Conservation (phyloP, 2,329 filamentous ascomycete genomes). For the Cordyceps javanica region DNA sequence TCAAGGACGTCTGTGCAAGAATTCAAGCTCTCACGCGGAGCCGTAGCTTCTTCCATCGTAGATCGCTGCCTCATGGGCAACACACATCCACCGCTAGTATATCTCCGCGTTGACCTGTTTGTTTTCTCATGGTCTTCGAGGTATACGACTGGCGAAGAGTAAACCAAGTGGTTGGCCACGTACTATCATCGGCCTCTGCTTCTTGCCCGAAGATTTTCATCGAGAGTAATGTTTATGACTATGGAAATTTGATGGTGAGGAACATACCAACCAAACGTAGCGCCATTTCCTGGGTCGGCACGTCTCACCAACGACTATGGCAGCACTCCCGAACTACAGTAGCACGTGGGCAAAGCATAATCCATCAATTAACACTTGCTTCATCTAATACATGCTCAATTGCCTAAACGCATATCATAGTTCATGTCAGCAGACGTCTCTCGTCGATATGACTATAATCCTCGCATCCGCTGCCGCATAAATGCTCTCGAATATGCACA, state of each 20-base stretch:
- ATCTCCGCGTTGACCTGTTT: constrained; percentile 82
- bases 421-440: constrained; percentile 1
- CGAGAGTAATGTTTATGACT: constrained; percentile 56
- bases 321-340: neutral
- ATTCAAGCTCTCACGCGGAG: neutral
- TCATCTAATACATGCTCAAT: constrained; percentile 3
- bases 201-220: constrained; percentile 79
- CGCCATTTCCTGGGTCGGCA: neutral
- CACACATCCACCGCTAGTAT: constrained; percentile 58
- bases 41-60: neutral
- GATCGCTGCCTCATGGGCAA: neutral
- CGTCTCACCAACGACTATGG: neutral
- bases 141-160: constrained; percentile 91
- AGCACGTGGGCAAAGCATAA: neutral
- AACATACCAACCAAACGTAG: constrained; percentile 40
- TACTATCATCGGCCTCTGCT: constrained; percentile 45
- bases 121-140: constrained; percentile 66
- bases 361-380: constrained; percentile 11
- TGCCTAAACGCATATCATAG: neutral
- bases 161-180: constrained; percentile 42
- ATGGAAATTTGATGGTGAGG: constrained; percentile 81
- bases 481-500: neutral
- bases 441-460: neutral
- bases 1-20: neutral
- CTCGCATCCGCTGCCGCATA: neutral